Conservation (phyloP, 2,329 filamentous ascomycete genomes). For the Fusarium sororula region DNA sequence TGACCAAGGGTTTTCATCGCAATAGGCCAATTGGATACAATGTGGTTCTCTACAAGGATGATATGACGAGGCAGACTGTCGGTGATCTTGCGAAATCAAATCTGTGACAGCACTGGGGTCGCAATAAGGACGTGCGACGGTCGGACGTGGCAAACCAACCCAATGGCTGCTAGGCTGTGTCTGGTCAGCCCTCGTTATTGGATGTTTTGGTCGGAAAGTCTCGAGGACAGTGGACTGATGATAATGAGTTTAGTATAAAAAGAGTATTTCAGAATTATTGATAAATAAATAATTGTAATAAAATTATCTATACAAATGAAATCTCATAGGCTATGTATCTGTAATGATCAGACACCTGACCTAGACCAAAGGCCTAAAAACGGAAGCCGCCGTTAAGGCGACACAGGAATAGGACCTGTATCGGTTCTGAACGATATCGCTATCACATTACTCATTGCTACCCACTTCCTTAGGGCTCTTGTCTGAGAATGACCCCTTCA, state of each 20-base stretch:
- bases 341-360: background rate
- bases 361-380: background rate
- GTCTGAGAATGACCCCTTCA: background rate
- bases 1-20: accelerated
- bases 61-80: background rate
- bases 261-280: background rate
- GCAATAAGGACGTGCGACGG: background rate
- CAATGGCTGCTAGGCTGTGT: background rate
- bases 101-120: background rate
- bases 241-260: accelerated
- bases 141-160: background rate
- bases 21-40: accelerated
- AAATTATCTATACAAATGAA: accelerated
- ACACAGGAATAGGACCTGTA: background rate
- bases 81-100: background rate
- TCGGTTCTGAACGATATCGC: background rate
- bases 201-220: background rate
- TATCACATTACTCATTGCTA: background rate
- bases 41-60: accelerated
- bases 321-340: background rate
- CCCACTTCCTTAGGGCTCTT: background rate
- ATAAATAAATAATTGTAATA: background rate
- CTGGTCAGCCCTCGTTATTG: background rate
- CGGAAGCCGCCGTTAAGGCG: too few species aligned
- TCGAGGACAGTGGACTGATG: background rate